Evolutionary conservation across 1,139 yeast genomes (phyloP), one percentile per base, ranked within the genome.

Genomic region (Petasospora rhodanensis): DNA sequence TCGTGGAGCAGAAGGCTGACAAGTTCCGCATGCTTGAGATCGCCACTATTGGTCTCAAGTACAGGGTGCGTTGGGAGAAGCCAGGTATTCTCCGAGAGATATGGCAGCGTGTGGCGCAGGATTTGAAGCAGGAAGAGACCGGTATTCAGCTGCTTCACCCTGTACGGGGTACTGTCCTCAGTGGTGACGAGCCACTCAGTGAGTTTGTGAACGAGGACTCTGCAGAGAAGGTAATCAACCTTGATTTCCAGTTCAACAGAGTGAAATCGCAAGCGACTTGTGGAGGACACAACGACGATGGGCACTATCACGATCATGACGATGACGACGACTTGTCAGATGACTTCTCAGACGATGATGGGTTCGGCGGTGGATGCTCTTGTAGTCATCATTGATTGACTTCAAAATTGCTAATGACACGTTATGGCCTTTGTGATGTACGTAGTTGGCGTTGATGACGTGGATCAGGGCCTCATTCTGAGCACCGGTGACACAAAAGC

Each of bases 331-430:
- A 43, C n/a, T n/a, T n/a, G n/a, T n/a, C n/a, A n/a, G n/a, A n/a
- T 7, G 52, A 49, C 9, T 46, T 42, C 25, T 42, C 43, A 8
- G 52, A 47, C 26, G 54, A 49, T 31, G 53, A 46, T 29, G 46
- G 46, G 34, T n/a, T n/a, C n/a, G 47, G 44, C 21, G 33, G 27
- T 15, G 44, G 43, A 15, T 47, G 51, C 26, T 46, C 51, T 21
- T 47, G 52, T 33, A 29, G 46, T 6, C 51, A 46, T 28, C 50
- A 42, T 17, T 37, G 28, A 31, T 16, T n/a, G n/a, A n/a, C n/a
- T n/a, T n/a, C n/a, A n/a, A n/a, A n/a, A n/a, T n/a, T n/a, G n/a
- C n/a, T n/a, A n/a, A n/a, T n/a, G n/a, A n/a, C n/a, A n/a, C n/a
- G n/a, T n/a, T n/a, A n/a, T n/a, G n/a, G n/a, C n/a, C n/a, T n/a